A percentile compares a stretch with the other conserved stretches of the same genome.
These are phyloP conservation scores for Lentinula boryana DNA, from an alignment of 768 basidiomycete genomes.

Conservation along the genomic window DNA sequence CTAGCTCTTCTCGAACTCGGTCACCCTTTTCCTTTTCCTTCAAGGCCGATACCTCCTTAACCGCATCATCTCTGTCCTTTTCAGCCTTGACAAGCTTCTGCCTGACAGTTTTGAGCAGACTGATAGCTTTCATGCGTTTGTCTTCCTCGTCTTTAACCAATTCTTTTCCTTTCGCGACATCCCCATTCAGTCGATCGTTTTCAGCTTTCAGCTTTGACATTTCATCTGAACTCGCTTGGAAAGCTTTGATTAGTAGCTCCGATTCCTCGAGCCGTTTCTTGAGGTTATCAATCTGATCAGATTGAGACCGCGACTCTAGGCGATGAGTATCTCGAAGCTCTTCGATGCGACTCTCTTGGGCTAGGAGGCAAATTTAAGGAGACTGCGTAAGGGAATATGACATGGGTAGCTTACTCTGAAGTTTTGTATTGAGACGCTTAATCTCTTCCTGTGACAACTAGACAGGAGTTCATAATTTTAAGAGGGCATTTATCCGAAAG, in stretches of 20 bases:
- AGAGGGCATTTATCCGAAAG: neutral
- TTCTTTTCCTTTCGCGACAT: slow-evolving; percentile 55
- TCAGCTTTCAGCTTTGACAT: slow-evolving; percentile 46
- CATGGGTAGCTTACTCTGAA: slow-evolving; percentile 54
- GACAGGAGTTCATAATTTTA: neutral
- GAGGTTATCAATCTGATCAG: slow-evolving; percentile 66
- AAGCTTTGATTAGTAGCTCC: slow-evolving; percentile 61
- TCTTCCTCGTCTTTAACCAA: slow-evolving; percentile 92
- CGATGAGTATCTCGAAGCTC: slow-evolving; percentile 82
- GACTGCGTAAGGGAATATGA: neutral
- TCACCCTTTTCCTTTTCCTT: slow-evolving; percentile 49
- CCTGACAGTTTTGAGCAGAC: slow-evolving; percentile 88
- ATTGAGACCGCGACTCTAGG: slow-evolving; percentile 74
- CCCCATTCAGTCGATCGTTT: slow-evolving; percentile 51
- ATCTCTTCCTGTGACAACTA: slow-evolving; percentile 77
- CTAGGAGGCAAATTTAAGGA: slow-evolving; percentile 30
- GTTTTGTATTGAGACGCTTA: slow-evolving; percentile 62
- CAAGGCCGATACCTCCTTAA: slow-evolving; percentile 46
- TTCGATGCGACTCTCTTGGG: slow-evolving; percentile 78
- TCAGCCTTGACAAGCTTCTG: slow-evolving; percentile 96
- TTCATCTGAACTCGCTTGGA: slow-evolving; percentile 49
- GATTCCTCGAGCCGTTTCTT: slow-evolving; percentile 62
- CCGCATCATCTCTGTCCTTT: slow-evolving; percentile 81
- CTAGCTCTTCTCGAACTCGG: slow-evolving; percentile 34
- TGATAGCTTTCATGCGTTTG: slow-evolving; percentile 91